Percentiles rank a stretch among this genome's conserved stretches.
These are phyloP conservation scores for Penicillium coffeae DNA, from an alignment of 495 filamentous ascomycete genomes.

Conservation along the genomic window DNA sequence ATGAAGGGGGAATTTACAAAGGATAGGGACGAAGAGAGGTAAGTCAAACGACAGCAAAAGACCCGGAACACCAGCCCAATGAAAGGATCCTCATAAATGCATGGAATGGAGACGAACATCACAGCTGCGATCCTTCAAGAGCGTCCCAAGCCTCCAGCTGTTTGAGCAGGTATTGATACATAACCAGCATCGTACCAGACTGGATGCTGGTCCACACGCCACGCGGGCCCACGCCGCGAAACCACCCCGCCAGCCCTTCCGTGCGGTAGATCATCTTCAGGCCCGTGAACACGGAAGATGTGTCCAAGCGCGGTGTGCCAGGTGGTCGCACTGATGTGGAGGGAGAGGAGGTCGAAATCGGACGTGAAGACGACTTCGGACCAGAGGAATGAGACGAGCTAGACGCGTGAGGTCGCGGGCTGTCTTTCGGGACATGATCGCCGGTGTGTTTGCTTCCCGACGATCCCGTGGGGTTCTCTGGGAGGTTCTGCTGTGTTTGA, in stretches of 20 bases:
- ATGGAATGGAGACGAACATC: constrained; percentile 6
- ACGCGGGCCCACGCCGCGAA: constrained; percentile 89
- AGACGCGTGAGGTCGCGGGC: constrained; percentile 29
- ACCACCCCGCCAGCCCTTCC: constrained; percentile 86
- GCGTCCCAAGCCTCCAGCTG: constrained; percentile 57
- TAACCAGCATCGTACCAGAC: constrained; percentile 92
- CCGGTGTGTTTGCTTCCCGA: constrained; percentile 19
- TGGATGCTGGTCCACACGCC: constrained; percentile 98
- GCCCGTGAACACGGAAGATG: constrained; percentile 81
- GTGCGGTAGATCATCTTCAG: constrained; percentile 81
- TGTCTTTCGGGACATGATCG: constrained; percentile 35
- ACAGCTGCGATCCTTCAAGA: constrained; percentile 26
- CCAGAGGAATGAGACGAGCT: constrained; percentile 22
- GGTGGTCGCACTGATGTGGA: constrained; percentile 72
- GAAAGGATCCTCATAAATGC: constrained; percentile 12
- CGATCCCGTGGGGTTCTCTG: constrained; percentile 12
- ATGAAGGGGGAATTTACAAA: neutral
- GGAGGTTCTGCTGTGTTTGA: constrained; percentile 82
- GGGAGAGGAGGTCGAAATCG: constrained; percentile 82
- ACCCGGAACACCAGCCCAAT: constrained; percentile 30
- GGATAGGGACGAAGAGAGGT: neutral
- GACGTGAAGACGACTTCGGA: constrained; percentile 43
- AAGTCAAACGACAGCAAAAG: constrained; percentile 2
- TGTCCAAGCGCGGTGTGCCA: constrained; percentile 73
- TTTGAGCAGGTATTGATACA: constrained; percentile 86